A percentile compares a stretch with the other conserved stretches of the same genome.
These are phyloP conservation scores for Angomonas deanei DNA, from an alignment of 208 protist genomes.

Conservation along the genomic window DNA sequence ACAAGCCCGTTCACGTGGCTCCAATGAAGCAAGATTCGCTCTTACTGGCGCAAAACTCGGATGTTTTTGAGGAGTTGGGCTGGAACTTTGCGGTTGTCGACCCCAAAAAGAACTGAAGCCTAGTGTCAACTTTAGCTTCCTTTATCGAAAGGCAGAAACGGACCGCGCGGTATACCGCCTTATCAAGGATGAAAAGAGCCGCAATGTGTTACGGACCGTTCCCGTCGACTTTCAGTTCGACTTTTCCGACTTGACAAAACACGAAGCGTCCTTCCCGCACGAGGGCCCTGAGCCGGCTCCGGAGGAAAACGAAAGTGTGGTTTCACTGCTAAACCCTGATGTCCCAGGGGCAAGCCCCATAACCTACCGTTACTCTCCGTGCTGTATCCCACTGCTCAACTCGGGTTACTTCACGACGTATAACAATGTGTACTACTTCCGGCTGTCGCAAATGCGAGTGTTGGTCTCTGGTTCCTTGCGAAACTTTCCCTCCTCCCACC, in stretches of 20 bases:
- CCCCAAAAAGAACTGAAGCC: slow-evolving; percentile 20
- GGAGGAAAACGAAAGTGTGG: slow-evolving; percentile 78
- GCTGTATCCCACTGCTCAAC: slow-evolving; percentile 78
- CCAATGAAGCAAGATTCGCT: slow-evolving; percentile 86
- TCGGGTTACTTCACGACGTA: slow-evolving; percentile 83
- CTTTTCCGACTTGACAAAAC: slow-evolving; percentile 43
- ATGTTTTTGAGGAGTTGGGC: slow-evolving; percentile 78
- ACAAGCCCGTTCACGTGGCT: slow-evolving; percentile 71
- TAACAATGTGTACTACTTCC: slow-evolving; percentile 85
- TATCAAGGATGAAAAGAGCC: slow-evolving; percentile 35
- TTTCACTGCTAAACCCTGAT: slow-evolving; percentile 66
- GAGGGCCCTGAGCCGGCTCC: slow-evolving; percentile 27
- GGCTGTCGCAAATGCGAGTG: slow-evolving; percentile 52
- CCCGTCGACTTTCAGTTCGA: slow-evolving; percentile 54
- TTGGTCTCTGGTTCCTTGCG: slow-evolving; percentile 42
- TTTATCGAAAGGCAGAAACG: slow-evolving; percentile 52
- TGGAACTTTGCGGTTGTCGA: slow-evolving; percentile 36
- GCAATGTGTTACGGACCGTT: slow-evolving; percentile 40
- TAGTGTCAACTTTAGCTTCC: slow-evolving; percentile 18
- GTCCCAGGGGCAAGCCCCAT: slow-evolving; percentile 50
- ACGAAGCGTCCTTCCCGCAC: slow-evolving; percentile 74
- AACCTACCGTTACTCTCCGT: slow-evolving; percentile 63
- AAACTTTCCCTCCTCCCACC: slow-evolving; percentile 60
- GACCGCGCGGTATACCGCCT: slow-evolving; percentile 48
- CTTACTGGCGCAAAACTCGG: slow-evolving; percentile 60